These are phyloP conservation scores for Ceratobasidium sp. DNA, from an alignment of 1,284 basidiomycete species.

Conservation along the genomic window DNA sequence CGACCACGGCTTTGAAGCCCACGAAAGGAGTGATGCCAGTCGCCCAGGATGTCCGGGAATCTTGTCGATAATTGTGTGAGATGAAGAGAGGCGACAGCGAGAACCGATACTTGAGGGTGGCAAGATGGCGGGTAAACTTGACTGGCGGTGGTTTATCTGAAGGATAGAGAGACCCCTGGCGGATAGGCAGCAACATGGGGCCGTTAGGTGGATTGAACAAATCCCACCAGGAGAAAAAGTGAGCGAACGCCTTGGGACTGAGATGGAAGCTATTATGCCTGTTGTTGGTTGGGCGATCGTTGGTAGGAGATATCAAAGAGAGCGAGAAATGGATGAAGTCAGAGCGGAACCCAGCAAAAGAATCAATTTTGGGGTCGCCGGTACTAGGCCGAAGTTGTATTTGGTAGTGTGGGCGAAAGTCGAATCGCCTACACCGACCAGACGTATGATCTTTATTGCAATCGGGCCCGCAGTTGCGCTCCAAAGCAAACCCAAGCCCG, in stretches of 20 bases:
- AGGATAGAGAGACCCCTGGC: constrained; percentile 87
- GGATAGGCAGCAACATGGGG: constrained; percentile 85
- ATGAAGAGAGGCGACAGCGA: constrained; percentile 84
- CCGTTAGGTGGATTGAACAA: constrained; percentile 75
- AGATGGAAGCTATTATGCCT: constrained; percentile 85
- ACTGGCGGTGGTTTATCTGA: constrained; percentile 79
- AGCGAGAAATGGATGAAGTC: constrained; percentile 95
- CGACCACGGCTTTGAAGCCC: constrained; percentile 86
- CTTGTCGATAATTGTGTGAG: constrained; percentile 89
- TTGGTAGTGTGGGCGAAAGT: constrained; percentile 86
- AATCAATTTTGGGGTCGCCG: constrained; percentile 66
- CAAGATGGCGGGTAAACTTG: constrained; percentile 91
- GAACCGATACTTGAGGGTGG: constrained; percentile 94
- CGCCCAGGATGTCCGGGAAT: constrained; percentile 80
- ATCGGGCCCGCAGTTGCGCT: constrained; percentile 85
- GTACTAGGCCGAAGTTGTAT: constrained; percentile 70
- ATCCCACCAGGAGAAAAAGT: constrained; percentile 94
- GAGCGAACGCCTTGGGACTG: constrained; percentile 87
- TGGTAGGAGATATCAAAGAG: constrained; percentile 79
- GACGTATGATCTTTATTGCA: constrained; percentile 79
- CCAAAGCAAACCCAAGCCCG: constrained; percentile 87
- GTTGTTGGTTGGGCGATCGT: constrained; percentile 52
- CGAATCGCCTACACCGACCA: constrained; percentile 84
- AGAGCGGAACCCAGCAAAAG: constrained; percentile 90
- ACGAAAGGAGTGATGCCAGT: constrained; percentile 84